Evolutionary conservation across 805 yeast species (phyloP).

Genomic region (Sungouiozyma intestinalis): DNA sequence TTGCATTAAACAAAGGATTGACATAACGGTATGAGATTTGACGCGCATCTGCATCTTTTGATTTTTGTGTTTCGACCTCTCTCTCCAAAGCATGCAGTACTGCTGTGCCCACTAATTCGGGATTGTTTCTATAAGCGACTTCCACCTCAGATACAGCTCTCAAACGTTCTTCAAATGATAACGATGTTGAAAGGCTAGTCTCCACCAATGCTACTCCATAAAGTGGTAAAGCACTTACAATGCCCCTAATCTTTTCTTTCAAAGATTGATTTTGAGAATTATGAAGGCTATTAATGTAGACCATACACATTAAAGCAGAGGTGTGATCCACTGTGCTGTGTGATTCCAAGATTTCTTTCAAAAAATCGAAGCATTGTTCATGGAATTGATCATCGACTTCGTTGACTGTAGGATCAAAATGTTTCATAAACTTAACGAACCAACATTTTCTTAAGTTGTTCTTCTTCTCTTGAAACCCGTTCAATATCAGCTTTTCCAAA

Average conservation of each 20-base stretch:
- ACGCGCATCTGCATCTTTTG: conserved; percentile 13
- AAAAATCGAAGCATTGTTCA: conserved; percentile 20
- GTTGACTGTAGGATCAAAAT: conserved; percentile 23
- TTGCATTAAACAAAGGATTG: conserved; percentile 30
- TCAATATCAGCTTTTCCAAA: conserved; percentile 30
- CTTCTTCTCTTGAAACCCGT: conserved; percentile 61
- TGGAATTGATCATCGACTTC: conserved; percentile 29
- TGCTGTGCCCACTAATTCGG: conserved; percentile 34
- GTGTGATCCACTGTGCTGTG: conserved; percentile 34
- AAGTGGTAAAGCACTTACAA: conserved; percentile 8
- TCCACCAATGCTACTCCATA: conserved; percentile 44
- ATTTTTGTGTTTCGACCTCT: conserved; percentile 9
- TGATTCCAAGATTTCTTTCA: conserved; percentile 29
- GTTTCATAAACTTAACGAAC: conserved; percentile 37
- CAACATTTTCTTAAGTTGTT: conserved; percentile 54
- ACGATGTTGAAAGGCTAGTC: conserved; percentile 33
- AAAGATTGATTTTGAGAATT: conserved; percentile 4
- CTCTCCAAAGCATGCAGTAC: conserved; percentile 35
- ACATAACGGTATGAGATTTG: conserved; percentile 22
- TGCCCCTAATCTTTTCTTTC: conserved; percentile 4
- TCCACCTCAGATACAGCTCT: conserved; percentile 28
- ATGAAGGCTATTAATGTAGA: conserved; percentile 13
- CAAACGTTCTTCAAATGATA: conserved; percentile 30
- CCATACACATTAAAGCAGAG: conserved; percentile 16
- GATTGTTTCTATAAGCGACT: conserved; percentile 27